Base-by-base conservation (phyloP, 2,329 filamentous ascomycete genomes). In the Elsinoe australis region DNA sequence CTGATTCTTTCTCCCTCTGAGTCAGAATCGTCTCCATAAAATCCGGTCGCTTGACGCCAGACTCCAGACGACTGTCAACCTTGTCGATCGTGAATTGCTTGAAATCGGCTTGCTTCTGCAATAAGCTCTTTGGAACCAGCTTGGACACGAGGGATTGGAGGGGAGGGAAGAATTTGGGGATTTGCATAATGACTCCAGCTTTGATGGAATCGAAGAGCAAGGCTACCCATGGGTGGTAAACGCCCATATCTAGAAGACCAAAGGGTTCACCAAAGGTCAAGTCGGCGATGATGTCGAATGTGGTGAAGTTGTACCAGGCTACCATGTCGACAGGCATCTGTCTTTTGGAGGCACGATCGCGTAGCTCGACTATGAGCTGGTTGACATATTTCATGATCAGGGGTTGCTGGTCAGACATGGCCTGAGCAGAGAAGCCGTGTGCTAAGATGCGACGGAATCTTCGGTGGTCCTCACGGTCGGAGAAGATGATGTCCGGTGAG, bases 261-360 rank as follows among this genome's bases (percentile, higher is more conserved):
- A 62, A 53, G n/a, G 51, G 49, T 49, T 62, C 61, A 15, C 52
- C 54, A 48, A 62, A 62, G 3, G 53, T 54, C 15, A 63, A 49
- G 28, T 64, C 60, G 17, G 52, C 60, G 54, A 63, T 61, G 26
- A 51, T 34, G 9, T 54, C 53, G 47, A 57, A 58, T 3, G 58
- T 58, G 2, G 56, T 61, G 47, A 55, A 61, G 52, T 60, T 62
- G 52, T 59, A 61, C 44, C 53, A 60, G 21, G 59, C 57, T 15
- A 61, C 47, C 51, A 64, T 50, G 48, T 65, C 56, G 3, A 58
- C 49, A 28, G 51, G 47, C 19, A 56, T 49, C 4, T 33, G 48
- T 5, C 34, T 19, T n/a, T 17, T 26, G 31, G 15, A 32, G 2
- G 54, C 53, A 33, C 44, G 48, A 48, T 59, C 56, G 3, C 26